Percentiles rank a stretch among this genome's conserved stretches.
Evolutionary conservation across 108 stramenopile genomes (phyloP).

Genomic region (Cyclostephanos invisitatus): DNA sequence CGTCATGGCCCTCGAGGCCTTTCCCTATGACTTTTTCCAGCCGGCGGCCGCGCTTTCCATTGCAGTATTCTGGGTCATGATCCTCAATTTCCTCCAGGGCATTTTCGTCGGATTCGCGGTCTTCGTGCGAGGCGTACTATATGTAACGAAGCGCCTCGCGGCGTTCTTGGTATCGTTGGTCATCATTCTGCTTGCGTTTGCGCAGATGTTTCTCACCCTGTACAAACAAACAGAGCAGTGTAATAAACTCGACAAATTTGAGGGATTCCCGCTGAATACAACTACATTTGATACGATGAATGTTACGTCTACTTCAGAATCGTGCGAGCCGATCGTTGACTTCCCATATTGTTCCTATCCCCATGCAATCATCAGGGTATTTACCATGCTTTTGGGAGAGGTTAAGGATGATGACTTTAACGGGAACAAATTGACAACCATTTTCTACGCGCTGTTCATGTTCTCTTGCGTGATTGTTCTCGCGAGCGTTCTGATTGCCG

Average conservation of each 20-base stretch:
- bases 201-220: constrained; percentile 77
- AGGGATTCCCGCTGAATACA: not conserved
- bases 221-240: constrained; percentile 55
- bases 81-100: constrained; percentile 29
- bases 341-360: constrained; percentile 70
- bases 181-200: constrained; percentile 77
- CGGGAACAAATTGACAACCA: constrained; percentile 19
- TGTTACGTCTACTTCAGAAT: constrained; percentile 1
- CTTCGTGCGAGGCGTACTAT: constrained; percentile 39
- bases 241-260: constrained; percentile 1
- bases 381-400: constrained; percentile 61
- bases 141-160: constrained; percentile 25
- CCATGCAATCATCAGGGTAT: constrained; percentile 48
- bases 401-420: constrained; percentile 52
- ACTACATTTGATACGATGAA: not conserved
- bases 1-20: constrained; percentile 8
- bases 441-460: constrained; percentile 38
- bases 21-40: constrained; percentile 11
- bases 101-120: constrained; percentile 45
- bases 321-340: constrained; percentile 29
- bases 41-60: constrained; percentile 45
- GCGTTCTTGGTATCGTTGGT: constrained; percentile 56
- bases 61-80: constrained; percentile 44
- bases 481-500: constrained; percentile 73
- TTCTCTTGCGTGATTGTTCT: constrained; percentile 53